Base-by-base conservation (phyloP, 2,329 filamentous ascomycete genomes). In the Alternaria infectoria region DNA sequence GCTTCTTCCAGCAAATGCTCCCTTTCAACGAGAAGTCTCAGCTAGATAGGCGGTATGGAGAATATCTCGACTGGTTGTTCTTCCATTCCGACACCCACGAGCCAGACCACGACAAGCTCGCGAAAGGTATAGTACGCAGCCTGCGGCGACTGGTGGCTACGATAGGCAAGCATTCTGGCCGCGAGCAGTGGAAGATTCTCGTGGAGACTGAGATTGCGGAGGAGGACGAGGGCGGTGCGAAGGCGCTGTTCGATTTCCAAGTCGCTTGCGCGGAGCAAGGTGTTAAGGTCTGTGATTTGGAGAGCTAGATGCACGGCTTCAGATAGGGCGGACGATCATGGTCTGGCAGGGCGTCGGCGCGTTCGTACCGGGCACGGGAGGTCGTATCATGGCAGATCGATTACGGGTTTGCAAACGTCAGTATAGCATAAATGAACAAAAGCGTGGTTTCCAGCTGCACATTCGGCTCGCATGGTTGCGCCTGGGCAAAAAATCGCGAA, bases 21-120 rank as follows among this genome's bases (percentile, higher is more conserved):
- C 66, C 68, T 3, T 67, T 69, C 64, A 70, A 47, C 46, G 23
- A 52, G 25, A 19, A 59, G 2, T 54, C 57, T 1, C 47, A 59
- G 57, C 26, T 40, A 23, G 25, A 28, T 8, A 3, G 1, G 10
- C 47, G 36, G 7, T 59, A 59, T 11, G 57, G 57, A 26, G 57
- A 59, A 6, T 49, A 52, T 28, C 49, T 59, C 8, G 57, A 59
- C 32, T 59, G 57, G 57, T 15, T 59, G 46, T 46, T 23, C n/a
- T n/a, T 40, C 4, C 57, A 56, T 15, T 57, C 44, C 12, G 21
- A 21, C 5, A 28, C 12, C 25, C 25, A 26, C 7, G 36, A 56
- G 15, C 57, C 61, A 1, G 50, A 61, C 49, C 54, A 55, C 10
- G 56, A 50, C 13, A 63, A 51, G 28, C 44, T 57, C 7, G 64